Evolutionary conservation across 2,329 filamentous ascomycete species (phyloP).

Genomic region (Colletotrichum tamarilloi): DNA sequence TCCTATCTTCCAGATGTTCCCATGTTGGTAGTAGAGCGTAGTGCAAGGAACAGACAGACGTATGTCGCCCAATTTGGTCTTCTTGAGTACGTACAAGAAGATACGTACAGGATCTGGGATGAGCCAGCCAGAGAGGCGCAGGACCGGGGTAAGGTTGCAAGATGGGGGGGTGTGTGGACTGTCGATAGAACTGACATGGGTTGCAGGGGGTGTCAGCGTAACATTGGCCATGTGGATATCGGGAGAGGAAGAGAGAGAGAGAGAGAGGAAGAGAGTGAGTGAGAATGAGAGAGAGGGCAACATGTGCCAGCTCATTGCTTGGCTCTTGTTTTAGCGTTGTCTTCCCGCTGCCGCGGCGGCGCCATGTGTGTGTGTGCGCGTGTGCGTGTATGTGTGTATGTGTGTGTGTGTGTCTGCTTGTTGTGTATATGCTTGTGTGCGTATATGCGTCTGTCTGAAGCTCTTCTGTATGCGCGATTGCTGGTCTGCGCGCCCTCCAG

Average conservation of each 20-base stretch:
- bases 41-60: conserved; percentile 13
- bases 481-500: neutral
- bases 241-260: conserved; percentile 14
- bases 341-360: conserved; percentile 29
- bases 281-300: conserved; percentile 19
- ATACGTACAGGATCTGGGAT: conserved; percentile 5
- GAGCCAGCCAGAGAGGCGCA: neutral
- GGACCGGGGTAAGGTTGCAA: neutral
- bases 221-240: conserved; percentile 30
- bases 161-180: conserved; percentile 10
- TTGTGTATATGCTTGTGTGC: conserved; percentile 33
- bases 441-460: conserved; percentile 33
- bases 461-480: conserved; percentile 14
- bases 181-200: conserved; percentile 4
- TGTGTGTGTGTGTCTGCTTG: conserved; percentile 40
- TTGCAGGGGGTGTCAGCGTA: neutral
- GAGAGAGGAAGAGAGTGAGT: conserved; percentile 33
- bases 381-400: conserved; percentile 33
- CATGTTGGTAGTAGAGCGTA: conserved; percentile 5
- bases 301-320: conserved; percentile 26
- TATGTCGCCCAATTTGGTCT: conserved; percentile 19
- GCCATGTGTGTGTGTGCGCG: conserved; percentile 36
- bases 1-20: conserved; percentile 1
- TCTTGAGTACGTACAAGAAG: conserved; percentile 26
- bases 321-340: conserved; percentile 16